These are phyloP conservation scores for Hypoxylon sp. DNA, from an alignment of 2,329 filamentous ascomycete genomes.

Conservation along the genomic window DNA sequence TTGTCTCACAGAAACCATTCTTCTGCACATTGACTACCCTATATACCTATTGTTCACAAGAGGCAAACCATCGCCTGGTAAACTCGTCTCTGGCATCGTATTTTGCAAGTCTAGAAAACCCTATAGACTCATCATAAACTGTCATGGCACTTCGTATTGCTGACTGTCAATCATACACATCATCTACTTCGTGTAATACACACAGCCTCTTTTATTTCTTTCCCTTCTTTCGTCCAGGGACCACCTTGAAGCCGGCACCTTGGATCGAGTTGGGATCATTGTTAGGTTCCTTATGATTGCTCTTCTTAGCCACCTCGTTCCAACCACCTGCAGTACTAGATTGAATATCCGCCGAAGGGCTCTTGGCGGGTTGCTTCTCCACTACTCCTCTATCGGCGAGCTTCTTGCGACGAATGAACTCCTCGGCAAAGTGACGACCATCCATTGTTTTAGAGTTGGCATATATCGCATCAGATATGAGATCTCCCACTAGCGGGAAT, in stretches of 20 bases:
- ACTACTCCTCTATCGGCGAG: constrained; percentile 92
- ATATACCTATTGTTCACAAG: background rate
- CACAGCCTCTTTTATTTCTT: constrained; percentile 71
- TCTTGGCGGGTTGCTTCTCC: constrained; percentile 76
- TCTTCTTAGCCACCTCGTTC: constrained; percentile 98
- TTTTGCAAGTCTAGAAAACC: background rate
- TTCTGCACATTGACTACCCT: background rate
- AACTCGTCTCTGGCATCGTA: background rate
- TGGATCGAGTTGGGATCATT: constrained; percentile 60
- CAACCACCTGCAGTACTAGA: constrained; percentile 75
- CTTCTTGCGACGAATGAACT: constrained; percentile 93
- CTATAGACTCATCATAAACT: background rate
- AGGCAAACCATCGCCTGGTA: background rate
- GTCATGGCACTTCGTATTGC: constrained; percentile 4
- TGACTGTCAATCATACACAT: constrained; percentile 8
- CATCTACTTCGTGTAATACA: background rate
- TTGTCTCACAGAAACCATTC: background rate
- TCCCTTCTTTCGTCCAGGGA: constrained; percentile 92
- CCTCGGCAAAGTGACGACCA: constrained; percentile 91
- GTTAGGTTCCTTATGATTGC: constrained; percentile 66
- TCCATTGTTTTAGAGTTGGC: constrained; percentile 90
- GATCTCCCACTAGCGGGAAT: constrained; percentile 81
- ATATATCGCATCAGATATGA: constrained; percentile 94
- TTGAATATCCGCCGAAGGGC: constrained; percentile 60
- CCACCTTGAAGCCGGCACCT: constrained; percentile 86